Evolutionary conservation across 2,329 filamentous ascomycete species (phyloP).

Genomic region (Parafenestella ontariensis): DNA sequence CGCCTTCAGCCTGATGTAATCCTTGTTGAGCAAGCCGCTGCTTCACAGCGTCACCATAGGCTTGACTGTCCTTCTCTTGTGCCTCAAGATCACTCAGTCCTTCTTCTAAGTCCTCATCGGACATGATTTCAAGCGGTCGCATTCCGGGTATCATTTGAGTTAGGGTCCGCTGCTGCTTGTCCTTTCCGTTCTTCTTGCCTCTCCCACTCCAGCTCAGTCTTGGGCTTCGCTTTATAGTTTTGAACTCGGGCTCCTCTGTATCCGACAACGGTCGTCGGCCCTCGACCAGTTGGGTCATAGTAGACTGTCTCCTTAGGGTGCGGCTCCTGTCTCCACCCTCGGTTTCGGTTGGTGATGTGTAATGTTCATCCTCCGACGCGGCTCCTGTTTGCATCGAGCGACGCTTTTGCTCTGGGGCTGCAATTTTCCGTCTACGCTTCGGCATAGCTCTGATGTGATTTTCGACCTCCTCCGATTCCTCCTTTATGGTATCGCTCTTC

Average conservation of each 20-base stretch:
- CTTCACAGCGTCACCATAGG: constrained; percentile 20
- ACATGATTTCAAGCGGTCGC: constrained; percentile 18
- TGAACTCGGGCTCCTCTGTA: constrained; percentile 32
- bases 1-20: constrained; percentile 8
- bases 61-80: constrained; percentile 17
- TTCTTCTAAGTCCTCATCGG: constrained; percentile 30
- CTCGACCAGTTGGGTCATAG: constrained; percentile 44
- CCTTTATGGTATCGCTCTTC: constrained; percentile 12
- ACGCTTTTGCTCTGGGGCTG: constrained; percentile 4
- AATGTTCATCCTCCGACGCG: constrained; percentile 8
- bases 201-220: constrained; percentile 30
- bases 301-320: constrained; percentile 40
- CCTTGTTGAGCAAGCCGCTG: constrained; percentile 27
- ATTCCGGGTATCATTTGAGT: constrained; percentile 46
- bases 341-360: background rate
- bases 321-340: constrained; percentile 6
- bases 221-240: constrained; percentile 24
- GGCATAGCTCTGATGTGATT: constrained; percentile 3
- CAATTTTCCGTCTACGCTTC: constrained; percentile 30
- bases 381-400: constrained; percentile 3
- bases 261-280: constrained; percentile 30
- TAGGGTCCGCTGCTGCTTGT: constrained; percentile 39
- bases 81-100: constrained; percentile 22
- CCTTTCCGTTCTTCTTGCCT: constrained; percentile 18
- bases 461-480: constrained; percentile 10